Base-by-base conservation (phyloP, 345 rosid species). In the Heritiera littoralis region DNA sequence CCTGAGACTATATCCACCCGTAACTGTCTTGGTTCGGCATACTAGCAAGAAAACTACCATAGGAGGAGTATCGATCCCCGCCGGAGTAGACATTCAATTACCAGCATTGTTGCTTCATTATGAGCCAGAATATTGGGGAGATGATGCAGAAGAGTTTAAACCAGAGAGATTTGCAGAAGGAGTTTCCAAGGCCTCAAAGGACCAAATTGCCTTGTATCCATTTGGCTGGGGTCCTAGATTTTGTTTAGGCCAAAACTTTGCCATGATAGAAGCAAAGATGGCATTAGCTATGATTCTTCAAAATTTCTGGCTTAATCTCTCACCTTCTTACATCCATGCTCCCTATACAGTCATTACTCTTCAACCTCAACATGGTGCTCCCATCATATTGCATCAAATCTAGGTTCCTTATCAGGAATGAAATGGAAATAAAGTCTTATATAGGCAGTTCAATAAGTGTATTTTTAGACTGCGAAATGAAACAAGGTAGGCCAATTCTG, bases 181-280 rank as follows among this genome's bases (percentile, higher is more conserved):
- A 43, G 23, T 83, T 64, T 85, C 82, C 20, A 85, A 84, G 59
- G 92, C 92, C 32, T 80, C 88, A 6, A 88, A 86, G 55, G 89
- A 84, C 76, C 89, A 87, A 7, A 74, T 81, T 5, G 79, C 87
- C 2, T 89, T 85, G 78, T 78, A 89, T 6, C 87, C 91, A 2
- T 92, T 92, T 15, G 88, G 87, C 5, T 76, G 86, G 17, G 89
- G 93, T 1, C 91, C 90, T 71, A 51, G 89, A 15, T 82, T 85
- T 6, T 90, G 93, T 77, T 79, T 88, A 14, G 93, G 93, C 13
- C 90, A 86, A 17, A 87, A 88, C 78, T 88, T 90, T 56, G 82
- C 90, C 0, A 64, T 84, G 80, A 1, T 87, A 60, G 88, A 90
- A 81, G 84, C 89, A 46, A 90, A 88, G 80, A 66, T 89, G 23